Evolutionary conservation across 2,329 filamentous ascomycete species (phyloP).

Genomic region (Leptoxyphium fumago): DNA sequence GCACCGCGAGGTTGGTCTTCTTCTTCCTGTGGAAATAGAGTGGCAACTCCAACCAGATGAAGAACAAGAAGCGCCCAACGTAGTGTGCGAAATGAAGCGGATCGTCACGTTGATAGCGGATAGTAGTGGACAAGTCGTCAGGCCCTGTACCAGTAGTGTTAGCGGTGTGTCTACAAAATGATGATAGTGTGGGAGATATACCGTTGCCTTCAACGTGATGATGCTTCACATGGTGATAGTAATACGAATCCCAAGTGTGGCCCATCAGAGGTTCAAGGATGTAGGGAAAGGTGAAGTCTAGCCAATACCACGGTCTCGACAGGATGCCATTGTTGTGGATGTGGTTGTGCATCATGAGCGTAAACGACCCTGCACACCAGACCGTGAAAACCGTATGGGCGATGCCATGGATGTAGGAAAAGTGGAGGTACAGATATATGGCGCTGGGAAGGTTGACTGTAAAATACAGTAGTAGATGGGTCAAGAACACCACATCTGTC

Average conservation of each 20-base stretch:
- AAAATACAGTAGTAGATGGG: slow-evolving; percentile 59
- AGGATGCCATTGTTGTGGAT: slow-evolving; percentile 59
- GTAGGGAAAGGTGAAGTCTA: slow-evolving; percentile 59
- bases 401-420: slow-evolving; percentile 53
- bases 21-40: slow-evolving; percentile 54
- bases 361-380: slow-evolving; percentile 60
- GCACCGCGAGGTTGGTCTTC: slow-evolving; percentile 39
- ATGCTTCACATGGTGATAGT: slow-evolving; percentile 74
- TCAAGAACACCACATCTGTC: slow-evolving; percentile 65
- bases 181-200: neutral
- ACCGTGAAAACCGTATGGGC: slow-evolving; percentile 50
- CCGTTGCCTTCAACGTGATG: slow-evolving; percentile 70
- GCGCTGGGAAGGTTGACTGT: slow-evolving; percentile 56
- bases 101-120: slow-evolving; percentile 61
- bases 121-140: slow-evolving; percentile 59
- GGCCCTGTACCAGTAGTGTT: slow-evolving; percentile 30
- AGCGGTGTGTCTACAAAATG: neutral
- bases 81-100: slow-evolving; percentile 54
- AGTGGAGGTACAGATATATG: slow-evolving; percentile 47
- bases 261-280: slow-evolving; percentile 62
- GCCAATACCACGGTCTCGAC: slow-evolving; percentile 34
- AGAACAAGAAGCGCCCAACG: slow-evolving; percentile 55
- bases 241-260: slow-evolving; percentile 76
- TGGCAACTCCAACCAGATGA: slow-evolving; percentile 63
- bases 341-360: slow-evolving; percentile 71